Conservation (phyloP, 2,329 filamentous ascomycete genomes). For the Ophiosphaerella korrae region DNA sequence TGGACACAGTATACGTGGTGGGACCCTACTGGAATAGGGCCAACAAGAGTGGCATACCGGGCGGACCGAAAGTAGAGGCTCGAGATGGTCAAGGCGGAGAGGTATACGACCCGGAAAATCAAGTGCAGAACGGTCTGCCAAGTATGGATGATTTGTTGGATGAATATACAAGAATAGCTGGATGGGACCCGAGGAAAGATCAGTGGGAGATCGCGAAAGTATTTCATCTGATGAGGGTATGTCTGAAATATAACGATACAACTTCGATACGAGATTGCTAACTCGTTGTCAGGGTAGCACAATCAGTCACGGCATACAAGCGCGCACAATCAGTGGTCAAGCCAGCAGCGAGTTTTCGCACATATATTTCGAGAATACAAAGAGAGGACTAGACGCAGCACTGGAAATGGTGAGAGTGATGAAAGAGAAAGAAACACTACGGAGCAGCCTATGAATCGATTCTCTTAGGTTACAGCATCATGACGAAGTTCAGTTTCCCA, state of each 20-base stretch:
- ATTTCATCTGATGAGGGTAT: constrained; percentile 43
- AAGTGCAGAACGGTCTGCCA: constrained; percentile 67
- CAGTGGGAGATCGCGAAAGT: constrained; percentile 42
- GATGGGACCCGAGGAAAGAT: constrained; percentile 67
- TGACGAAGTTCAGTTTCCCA: neutral
- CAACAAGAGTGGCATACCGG: constrained; percentile 35
- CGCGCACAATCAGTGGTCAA: constrained; percentile 42
- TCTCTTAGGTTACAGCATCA: neutral
- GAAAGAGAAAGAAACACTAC: constrained; percentile 30
- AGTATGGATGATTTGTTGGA: constrained; percentile 61
- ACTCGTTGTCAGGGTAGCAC: constrained; percentile 31
- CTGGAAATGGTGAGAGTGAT: constrained; percentile 31
- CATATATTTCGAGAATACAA: constrained; percentile 42
- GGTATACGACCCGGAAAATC: constrained; percentile 35
- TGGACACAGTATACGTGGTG: constrained; percentile 83
- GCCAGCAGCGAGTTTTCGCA: constrained; percentile 46
- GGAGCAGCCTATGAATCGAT: constrained; percentile 25
- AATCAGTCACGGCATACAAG: constrained; percentile 44
- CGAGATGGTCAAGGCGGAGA: constrained; percentile 48
- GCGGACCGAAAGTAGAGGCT: constrained; percentile 38
- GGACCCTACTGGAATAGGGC: constrained; percentile 51
- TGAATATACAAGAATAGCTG: constrained; percentile 70
- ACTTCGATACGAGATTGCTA: neutral
- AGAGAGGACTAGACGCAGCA: constrained; percentile 37
- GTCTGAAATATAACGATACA: constrained; percentile 7